Evolutionary conservation across 768 basidiomycete species (phyloP).

Genomic region (Amanita molliuscula): DNA sequence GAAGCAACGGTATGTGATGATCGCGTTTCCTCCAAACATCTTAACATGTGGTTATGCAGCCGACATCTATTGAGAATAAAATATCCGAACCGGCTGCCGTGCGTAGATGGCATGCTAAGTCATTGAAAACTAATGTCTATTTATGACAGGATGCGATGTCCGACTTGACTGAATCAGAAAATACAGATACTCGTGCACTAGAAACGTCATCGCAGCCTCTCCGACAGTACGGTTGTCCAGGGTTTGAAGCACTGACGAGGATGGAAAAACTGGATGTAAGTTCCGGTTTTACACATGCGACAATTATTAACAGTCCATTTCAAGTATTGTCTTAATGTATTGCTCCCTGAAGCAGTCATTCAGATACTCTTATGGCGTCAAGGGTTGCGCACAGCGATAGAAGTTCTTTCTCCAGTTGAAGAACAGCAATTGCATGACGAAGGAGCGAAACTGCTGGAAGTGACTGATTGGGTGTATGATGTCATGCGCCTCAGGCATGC

Average conservation of each 20-base stretch:
- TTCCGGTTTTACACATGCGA: neutral
- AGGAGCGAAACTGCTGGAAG: conserved; percentile 34
- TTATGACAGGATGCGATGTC: neutral
- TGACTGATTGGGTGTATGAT: conserved; percentile 65
- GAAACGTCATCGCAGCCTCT: conserved; percentile 4
- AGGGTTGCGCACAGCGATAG: conserved; percentile 41
- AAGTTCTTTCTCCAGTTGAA: conserved; percentile 39
- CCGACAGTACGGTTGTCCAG: conserved; percentile 26
- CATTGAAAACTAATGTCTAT: neutral
- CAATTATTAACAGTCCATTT: neutral
- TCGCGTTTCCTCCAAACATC: neutral
- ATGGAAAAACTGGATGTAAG: conserved; percentile 45
- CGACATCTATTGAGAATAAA: neutral
- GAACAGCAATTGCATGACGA: conserved; percentile 44
- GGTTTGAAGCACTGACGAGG: conserved; percentile 31
- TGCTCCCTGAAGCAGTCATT: conserved; percentile 60
- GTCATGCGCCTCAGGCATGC: conserved; percentile 33
- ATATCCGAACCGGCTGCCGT: neutral
- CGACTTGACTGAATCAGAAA: conserved; percentile 1
- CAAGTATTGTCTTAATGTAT: conserved; percentile 64
- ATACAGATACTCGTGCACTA: neutral
- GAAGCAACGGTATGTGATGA: neutral
- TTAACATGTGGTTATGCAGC: neutral
- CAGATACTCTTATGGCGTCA: conserved; percentile 69
- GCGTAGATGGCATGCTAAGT: neutral